Conservation (phyloP, 148 eudicot genomes). For the Fagopyrum homotropicum region DNA sequence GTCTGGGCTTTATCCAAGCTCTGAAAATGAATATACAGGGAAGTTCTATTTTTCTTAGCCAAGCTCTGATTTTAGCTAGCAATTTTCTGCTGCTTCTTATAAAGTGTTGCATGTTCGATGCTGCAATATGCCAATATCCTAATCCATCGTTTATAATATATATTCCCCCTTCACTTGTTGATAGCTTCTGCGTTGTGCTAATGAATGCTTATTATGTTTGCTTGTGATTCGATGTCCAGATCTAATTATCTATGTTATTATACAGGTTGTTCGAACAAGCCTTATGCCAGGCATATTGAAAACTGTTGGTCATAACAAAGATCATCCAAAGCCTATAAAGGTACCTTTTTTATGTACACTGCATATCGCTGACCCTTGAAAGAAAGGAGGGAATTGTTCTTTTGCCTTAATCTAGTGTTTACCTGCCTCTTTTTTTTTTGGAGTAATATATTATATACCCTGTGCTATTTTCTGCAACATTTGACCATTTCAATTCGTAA, state of each 20-base stretch:
- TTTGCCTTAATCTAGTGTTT: background rate
- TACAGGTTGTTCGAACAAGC: constrained; percentile 75
- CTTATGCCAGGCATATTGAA: constrained; percentile 91
- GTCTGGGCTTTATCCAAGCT: background rate
- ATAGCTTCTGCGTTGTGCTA: background rate
- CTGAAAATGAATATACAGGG: too few relatives aligned
- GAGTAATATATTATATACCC: background rate
- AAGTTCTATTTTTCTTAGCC: background rate
- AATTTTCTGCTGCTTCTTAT: background rate
- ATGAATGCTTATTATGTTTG: background rate
- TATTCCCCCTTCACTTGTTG: background rate
- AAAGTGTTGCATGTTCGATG: background rate
- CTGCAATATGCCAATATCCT: too few relatives aligned
- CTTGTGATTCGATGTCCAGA: background rate
- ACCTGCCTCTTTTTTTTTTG: background rate
- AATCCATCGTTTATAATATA: background rate
- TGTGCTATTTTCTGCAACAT: background rate
- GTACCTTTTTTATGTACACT: constrained; percentile 24
- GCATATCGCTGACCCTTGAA: background rate
- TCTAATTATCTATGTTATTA: background rate
- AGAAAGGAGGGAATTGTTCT: background rate
- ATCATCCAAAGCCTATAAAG: constrained; percentile 96
- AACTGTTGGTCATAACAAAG: constrained; percentile 79
- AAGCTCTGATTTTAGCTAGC: background rate
- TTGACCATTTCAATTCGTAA: background rate